A percentile compares a stretch with the other conserved stretches of the same genome.
Evolutionary conservation across 2,329 filamentous ascomycete genomes (phyloP).

Genomic region (Cercospora sojina): DNA sequence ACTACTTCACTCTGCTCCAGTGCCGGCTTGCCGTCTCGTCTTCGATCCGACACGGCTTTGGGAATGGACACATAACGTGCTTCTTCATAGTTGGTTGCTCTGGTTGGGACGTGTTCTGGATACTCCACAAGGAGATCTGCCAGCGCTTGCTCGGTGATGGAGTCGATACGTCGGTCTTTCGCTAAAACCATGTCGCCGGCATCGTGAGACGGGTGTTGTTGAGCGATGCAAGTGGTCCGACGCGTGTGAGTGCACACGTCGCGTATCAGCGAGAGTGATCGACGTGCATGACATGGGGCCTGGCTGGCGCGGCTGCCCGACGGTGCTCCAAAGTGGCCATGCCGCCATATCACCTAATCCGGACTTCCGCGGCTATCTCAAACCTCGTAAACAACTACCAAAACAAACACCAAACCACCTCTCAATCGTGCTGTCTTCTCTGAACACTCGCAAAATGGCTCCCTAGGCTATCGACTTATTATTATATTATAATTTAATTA

Average conservation of each 20-base stretch:
- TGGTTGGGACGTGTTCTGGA: constrained; percentile 27
- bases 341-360: too few relatives aligned
- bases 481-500: too few relatives aligned
- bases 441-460: too few relatives aligned
- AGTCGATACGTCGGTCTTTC: constrained; percentile 19
- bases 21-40: constrained; percentile 24
- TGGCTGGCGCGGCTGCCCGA: neutral
- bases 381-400: too few relatives aligned
- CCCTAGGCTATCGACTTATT: too few relatives aligned
- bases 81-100: constrained; percentile 58
- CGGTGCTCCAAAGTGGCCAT: too few relatives aligned
- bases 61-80: constrained; percentile 59
- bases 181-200: constrained; percentile 10
- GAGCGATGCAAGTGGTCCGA: neutral
- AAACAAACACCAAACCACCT: too few relatives aligned
- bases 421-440: too few relatives aligned
- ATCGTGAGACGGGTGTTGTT: neutral
- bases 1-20: constrained; percentile 61
- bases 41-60: neutral
- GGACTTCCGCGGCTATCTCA: too few relatives aligned
- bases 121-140: constrained; percentile 31
- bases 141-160: constrained; percentile 30
- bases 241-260: neutral
- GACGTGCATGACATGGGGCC: neutral
- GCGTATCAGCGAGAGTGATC: neutral